Base-by-base conservation (phyloP, 176 grass and related monocot genomes). In the Lolium multiflorum region DNA sequence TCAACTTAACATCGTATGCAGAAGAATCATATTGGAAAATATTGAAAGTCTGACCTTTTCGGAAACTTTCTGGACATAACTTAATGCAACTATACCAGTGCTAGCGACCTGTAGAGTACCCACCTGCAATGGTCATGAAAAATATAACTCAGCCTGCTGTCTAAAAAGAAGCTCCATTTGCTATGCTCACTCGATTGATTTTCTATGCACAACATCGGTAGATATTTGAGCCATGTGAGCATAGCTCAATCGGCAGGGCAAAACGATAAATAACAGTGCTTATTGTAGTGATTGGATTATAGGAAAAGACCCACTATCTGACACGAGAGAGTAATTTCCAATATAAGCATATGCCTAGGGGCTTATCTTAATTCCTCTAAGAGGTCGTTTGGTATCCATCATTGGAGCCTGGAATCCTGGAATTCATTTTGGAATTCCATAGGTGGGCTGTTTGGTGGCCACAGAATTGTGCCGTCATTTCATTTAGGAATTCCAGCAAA, bases 21-120 rank as follows among this genome's bases (percentile, higher is more conserved):
- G 50, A 48, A 35, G 13, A 57, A 31, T 60, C 17, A 37, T 68
- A 22, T 56, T 84, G 8, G 47, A 7, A 43, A 14, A 56, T 78
- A 64, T 76, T 55, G 77, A 77, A 63, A 83, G 63, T 28, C 59
- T 52, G 81, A 99, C 97, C 94, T 99, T 99, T 86, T 99, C 97
- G 11, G 94, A 96, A 79, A 99, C 68, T 90, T 99, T 99, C 87
- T 96, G 97, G 58, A 99, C 97, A 78, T 99, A 99, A 84, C 97
- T 99, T 16, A 99, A 91, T 47, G 94, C 92, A 87, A 99, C 86
- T 67, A 99, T 92, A 85, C 97, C 94, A 63, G 97, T 99, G 87
- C 94, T 99, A 59, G 97, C 97, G 18, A 96, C 66, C 83, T 99
- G 97, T 26, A 88, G 94, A 63, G 97, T 99, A n/a, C 92, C 94